Evolutionary conservation across 352 stramenopile genomes (phyloP).

Genomic region (Phytopythium helicoides): DNA sequence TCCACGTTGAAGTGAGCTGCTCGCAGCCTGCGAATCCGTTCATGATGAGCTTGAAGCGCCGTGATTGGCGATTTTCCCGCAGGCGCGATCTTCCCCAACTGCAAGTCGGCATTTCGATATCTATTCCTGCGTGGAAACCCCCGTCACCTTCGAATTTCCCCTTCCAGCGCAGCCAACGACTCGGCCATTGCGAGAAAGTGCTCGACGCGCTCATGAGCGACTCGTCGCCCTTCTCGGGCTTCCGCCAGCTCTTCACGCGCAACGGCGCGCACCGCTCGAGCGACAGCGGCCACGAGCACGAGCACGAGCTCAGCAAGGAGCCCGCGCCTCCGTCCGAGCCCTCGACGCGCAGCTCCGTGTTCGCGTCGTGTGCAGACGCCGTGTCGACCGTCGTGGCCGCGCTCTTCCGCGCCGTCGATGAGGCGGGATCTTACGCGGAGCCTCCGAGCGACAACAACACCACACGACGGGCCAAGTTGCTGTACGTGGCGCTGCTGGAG

Average conservation of each 20-base stretch:
- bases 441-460: slow-evolving; percentile 21
- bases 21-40: too few species aligned
- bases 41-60: too few species aligned
- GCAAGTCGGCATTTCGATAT: too few species aligned
- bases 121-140: too few species aligned
- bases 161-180: too few species aligned
- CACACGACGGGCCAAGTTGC: slow-evolving; percentile 54
- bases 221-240: neutral
- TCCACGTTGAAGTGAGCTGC: too few species aligned
- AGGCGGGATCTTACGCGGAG: slow-evolving; percentile 27
- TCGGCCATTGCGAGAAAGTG: too few species aligned
- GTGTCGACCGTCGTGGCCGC: slow-evolving; percentile 45
- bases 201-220: neutral
- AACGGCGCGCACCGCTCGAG: too few species aligned
- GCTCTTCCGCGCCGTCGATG: slow-evolving; percentile 48
- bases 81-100: too few species aligned
- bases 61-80: too few species aligned
- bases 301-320: neutral
- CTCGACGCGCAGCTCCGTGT: slow-evolving; percentile 24
- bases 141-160: too few species aligned
- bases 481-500: slow-evolving; percentile 69
- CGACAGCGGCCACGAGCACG: too few species aligned
- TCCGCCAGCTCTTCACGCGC: neutral
- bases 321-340: neutral
- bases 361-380: slow-evolving; percentile 54